These are phyloP conservation scores for Moesziomyces antarcticus DNA, from an alignment of 1,284 basidiomycete species.

Conservation along the genomic window DNA sequence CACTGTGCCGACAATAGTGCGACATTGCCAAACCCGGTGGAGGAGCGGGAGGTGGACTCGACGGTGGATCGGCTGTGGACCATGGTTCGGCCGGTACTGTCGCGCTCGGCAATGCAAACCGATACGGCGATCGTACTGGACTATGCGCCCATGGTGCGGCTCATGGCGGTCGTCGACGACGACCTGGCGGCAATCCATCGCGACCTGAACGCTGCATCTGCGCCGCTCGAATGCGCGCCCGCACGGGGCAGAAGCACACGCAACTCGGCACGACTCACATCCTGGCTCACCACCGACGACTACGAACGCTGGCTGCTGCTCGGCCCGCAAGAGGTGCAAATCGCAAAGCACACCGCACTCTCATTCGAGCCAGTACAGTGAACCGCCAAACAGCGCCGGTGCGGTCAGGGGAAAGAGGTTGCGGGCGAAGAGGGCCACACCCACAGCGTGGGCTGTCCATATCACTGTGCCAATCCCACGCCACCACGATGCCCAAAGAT, in stretches of 20 bases:
- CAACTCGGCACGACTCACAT: constrained; percentile 14
- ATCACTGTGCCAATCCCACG: constrained; percentile 69
- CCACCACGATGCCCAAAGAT: too few relatives aligned
- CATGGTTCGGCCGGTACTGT: neutral
- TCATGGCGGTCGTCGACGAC: constrained; percentile 79
- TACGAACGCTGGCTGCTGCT: constrained; percentile 26
- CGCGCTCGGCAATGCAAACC: neutral
- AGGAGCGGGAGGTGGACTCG: too few relatives aligned
- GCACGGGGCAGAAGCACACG: constrained; percentile 13
- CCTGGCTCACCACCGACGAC: constrained; percentile 8
- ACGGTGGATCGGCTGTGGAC: neutral
- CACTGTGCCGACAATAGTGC: neutral
- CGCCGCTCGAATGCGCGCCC: too few relatives aligned
- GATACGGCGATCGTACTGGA: constrained; percentile 68
- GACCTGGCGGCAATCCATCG: constrained; percentile 39
- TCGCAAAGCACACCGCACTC: constrained; percentile 14
- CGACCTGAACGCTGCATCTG: neutral
- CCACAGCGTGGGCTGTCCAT: constrained; percentile 70
- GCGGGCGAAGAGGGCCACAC: constrained; percentile 71
- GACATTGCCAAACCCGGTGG: too few relatives aligned
- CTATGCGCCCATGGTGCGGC: constrained; percentile 77
- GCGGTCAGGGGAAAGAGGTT: constrained; percentile 44
- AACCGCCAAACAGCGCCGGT: constrained; percentile 25
- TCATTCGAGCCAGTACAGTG: constrained; percentile 41
- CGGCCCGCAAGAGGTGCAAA: constrained; percentile 5